Evolutionary conservation across 257 asterid species (phyloP).

Genomic region (Solanum pennellii): DNA sequence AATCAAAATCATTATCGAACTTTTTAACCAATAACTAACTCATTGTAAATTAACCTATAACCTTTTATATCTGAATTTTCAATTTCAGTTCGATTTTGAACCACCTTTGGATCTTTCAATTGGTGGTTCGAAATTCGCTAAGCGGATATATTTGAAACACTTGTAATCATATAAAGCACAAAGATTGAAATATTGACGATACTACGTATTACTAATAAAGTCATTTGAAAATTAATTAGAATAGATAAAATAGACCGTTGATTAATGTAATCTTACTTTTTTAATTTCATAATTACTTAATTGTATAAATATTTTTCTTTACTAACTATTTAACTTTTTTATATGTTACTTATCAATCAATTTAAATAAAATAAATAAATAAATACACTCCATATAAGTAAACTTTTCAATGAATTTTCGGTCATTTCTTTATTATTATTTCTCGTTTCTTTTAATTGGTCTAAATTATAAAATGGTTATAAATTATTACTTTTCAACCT

Average conservation of each 20-base stretch:
- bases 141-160: background rate
- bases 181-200: too few relatives aligned
- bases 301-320: background rate
- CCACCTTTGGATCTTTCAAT: background rate
- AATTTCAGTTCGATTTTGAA: too few relatives aligned
- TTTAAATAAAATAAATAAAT: too few relatives aligned
- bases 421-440: background rate
- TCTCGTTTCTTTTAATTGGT: background rate
- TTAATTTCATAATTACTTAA: background rate
- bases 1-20: background rate
- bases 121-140: background rate
- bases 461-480: background rate
- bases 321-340: too few relatives aligned
- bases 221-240: background rate
- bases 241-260: background rate
- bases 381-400: background rate
- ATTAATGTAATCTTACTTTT: background rate
- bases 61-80: background rate
- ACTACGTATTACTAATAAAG: background rate
- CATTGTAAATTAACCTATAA: background rate
- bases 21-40: background rate
- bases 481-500: background rate
- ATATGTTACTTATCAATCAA: too few relatives aligned
- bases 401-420: background rate
- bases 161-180: background rate